These are phyloP conservation scores for Rhodotorula toruloides DNA, from an alignment of 768 basidiomycete genomes.

Conservation along the genomic window DNA sequence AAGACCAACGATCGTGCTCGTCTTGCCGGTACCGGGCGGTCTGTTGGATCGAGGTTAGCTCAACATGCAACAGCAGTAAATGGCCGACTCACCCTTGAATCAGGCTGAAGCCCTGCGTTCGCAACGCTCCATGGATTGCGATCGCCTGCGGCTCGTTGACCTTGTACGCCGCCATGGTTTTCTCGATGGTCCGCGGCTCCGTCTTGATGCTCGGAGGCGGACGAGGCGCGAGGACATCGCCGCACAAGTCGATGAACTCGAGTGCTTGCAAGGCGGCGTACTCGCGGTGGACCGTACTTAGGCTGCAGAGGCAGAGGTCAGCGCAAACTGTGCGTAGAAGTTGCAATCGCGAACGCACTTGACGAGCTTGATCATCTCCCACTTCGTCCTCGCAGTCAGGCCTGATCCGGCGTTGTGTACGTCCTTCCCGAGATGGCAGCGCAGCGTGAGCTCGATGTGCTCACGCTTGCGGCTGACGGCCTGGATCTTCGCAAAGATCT, in stretches of 20 bases:
- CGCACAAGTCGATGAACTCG: conserved; percentile 71
- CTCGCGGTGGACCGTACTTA: conserved; percentile 87
- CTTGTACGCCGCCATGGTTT: conserved; percentile 63
- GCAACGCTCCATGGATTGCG: conserved; percentile 72
- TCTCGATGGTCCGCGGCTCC: conserved; percentile 55
- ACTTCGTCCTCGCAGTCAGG: conserved; percentile 61
- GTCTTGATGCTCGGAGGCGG: conserved; percentile 52
- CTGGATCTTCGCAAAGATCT: conserved; percentile 67
- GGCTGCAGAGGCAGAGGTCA: conserved; percentile 51
- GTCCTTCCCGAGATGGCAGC: conserved; percentile 51
- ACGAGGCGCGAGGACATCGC: conserved; percentile 65
- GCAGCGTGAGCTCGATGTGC: conserved; percentile 59
- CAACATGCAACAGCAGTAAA: background rate
- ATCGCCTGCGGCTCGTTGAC: conserved; percentile 92
- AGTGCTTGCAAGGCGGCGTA: conserved; percentile 78
- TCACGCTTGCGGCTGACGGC: conserved; percentile 50
- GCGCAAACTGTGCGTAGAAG: conserved; percentile 17
- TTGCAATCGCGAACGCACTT: conserved; percentile 55
- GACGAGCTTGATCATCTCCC: conserved; percentile 73
- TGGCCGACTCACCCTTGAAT: conserved; percentile 76
- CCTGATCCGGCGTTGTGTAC: conserved; percentile 54
- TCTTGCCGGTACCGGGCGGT: conserved; percentile 97
- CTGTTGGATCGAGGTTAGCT: conserved; percentile 49
- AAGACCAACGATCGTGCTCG: conserved; percentile 93
- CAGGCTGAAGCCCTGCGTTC: conserved; percentile 65